These are phyloP conservation scores for Cyanidiococcus yangmingshanensis DNA, from an alignment of 23 red algal species.

Conservation along the genomic window DNA sequence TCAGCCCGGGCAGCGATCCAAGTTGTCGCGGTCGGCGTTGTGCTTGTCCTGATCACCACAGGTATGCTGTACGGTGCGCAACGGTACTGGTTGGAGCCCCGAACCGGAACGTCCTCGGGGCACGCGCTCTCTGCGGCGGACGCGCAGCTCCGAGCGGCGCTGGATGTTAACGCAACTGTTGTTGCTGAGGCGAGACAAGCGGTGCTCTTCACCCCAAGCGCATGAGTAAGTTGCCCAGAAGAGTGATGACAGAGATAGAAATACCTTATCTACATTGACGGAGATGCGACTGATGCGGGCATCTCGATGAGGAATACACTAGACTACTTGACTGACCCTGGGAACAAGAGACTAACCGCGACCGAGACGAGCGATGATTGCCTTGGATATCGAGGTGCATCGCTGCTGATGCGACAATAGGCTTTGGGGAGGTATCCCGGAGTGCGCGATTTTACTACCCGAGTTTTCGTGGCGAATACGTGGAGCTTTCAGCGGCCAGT, in stretches of 20 bases:
- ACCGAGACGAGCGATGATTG: background rate
- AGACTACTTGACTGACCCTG: background rate
- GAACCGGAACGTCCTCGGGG: background rate
- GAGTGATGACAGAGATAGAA: background rate
- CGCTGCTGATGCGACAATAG: too few species aligned
- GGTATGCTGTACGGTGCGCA: background rate
- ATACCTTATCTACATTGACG: conserved; percentile 6
- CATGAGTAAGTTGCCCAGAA: background rate
- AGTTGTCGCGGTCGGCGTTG: background rate
- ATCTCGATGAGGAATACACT: background rate
- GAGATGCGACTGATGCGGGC: background rate
- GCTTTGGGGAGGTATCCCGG: background rate
- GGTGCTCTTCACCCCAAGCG: background rate
- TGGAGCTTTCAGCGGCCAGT: background rate
- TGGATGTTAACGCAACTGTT: background rate
- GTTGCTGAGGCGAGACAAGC: background rate
- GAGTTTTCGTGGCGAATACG: background rate
- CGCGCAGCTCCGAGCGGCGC: background rate
- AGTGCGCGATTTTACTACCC: background rate
- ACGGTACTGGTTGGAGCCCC: background rate
- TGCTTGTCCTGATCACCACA: background rate
- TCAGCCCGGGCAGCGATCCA: background rate
- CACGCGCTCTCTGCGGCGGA: background rate
- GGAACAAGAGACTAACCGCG: background rate
- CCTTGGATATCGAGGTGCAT: too few species aligned